These are phyloP conservation scores for Leccinellum albellum DNA, from an alignment of 768 basidiomycete species.

Conservation along the genomic window DNA sequence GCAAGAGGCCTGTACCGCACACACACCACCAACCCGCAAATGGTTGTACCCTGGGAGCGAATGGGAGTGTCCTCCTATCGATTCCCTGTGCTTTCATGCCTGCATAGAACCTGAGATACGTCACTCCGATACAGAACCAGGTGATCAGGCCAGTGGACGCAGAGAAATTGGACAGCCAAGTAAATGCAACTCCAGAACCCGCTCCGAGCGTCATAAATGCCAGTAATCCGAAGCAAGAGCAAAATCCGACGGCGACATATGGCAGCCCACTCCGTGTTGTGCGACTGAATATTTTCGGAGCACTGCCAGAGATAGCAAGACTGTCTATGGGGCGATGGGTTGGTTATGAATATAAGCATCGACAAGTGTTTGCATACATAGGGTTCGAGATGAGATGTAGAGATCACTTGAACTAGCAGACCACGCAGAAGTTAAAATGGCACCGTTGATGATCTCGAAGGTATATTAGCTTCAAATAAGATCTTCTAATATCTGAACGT, in stretches of 20 bases:
- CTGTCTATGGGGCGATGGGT: slow-evolving; percentile 37
- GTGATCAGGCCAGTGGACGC: slow-evolving; percentile 41
- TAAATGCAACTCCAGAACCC: slow-evolving; percentile 38
- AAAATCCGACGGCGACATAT: slow-evolving; percentile 35
- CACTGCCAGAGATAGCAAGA: slow-evolving; percentile 49
- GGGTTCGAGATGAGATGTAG: slow-evolving; percentile 36
- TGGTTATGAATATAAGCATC: neutral
- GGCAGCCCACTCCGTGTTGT: slow-evolving; percentile 42
- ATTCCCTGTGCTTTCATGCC: slow-evolving; percentile 51
- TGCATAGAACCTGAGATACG: slow-evolving; percentile 43
- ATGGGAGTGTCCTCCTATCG: slow-evolving; percentile 46
- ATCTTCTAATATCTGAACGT: neutral
- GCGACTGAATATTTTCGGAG: slow-evolving; percentile 48
- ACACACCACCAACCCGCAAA: slow-evolving; percentile 38
- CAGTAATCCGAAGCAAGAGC: slow-evolving; percentile 32
- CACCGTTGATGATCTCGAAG: slow-evolving; percentile 34
- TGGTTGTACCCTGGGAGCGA: slow-evolving; percentile 38
- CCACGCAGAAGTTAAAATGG: slow-evolving; percentile 44
- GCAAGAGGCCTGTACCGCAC: slow-evolving; percentile 22
- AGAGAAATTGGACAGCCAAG: slow-evolving; percentile 37
- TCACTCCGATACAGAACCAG: slow-evolving; percentile 44
- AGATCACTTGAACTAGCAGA: slow-evolving; percentile 40
- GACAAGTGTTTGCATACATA: slow-evolving; percentile 25
- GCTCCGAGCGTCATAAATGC: slow-evolving; percentile 38
- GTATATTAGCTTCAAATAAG: neutral